Evolutionary conservation across 2,329 filamentous ascomycete genomes (phyloP).

Genomic region (Coleophoma crateriformis): DNA sequence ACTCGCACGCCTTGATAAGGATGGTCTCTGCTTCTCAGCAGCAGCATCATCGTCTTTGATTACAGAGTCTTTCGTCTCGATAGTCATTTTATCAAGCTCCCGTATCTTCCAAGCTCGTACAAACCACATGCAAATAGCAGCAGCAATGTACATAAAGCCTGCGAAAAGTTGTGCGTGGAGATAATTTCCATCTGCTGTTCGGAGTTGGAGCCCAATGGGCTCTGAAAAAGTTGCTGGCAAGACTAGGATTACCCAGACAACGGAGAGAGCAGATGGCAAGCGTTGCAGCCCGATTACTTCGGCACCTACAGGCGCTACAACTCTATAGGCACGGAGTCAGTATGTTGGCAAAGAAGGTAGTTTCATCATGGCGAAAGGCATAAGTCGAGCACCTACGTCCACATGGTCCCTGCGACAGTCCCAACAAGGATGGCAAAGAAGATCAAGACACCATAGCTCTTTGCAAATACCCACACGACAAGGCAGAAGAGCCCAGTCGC

Average conservation of each 20-base stretch:
- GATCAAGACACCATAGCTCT: conserved; percentile 58
- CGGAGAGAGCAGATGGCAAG: conserved; percentile 62
- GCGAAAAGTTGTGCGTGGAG: conserved; percentile 54
- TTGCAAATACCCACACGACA: conserved; percentile 68
- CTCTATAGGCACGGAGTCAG: conserved; percentile 17
- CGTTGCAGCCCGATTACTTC: conserved; percentile 69
- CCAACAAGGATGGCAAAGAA: conserved; percentile 66
- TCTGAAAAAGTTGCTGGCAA: conserved; percentile 66
- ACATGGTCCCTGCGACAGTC: conserved; percentile 65
- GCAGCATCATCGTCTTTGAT: conserved; percentile 10
- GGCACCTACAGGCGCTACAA: conserved; percentile 62
- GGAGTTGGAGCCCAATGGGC: conserved; percentile 49
- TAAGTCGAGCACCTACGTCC: conserved; percentile 33
- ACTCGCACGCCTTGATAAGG: conserved; percentile 9
- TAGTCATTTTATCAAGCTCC: conserved; percentile 34
- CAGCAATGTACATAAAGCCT: conserved; percentile 56
- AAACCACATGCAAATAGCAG: conserved; percentile 45
- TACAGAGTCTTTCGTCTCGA: conserved; percentile 9
- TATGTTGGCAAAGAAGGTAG: too few relatives aligned
- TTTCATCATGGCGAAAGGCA: too few relatives aligned
- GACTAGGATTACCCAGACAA: conserved; percentile 68
- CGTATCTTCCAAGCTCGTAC: conserved; percentile 56
- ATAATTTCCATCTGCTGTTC: conserved; percentile 42
- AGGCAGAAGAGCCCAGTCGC: conserved; percentile 59
- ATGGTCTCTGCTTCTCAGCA: conserved; percentile 1